phyloP scores from a whole-genome alignment of 306 rosid genomes.

The Trifolium pratense region DNA sequence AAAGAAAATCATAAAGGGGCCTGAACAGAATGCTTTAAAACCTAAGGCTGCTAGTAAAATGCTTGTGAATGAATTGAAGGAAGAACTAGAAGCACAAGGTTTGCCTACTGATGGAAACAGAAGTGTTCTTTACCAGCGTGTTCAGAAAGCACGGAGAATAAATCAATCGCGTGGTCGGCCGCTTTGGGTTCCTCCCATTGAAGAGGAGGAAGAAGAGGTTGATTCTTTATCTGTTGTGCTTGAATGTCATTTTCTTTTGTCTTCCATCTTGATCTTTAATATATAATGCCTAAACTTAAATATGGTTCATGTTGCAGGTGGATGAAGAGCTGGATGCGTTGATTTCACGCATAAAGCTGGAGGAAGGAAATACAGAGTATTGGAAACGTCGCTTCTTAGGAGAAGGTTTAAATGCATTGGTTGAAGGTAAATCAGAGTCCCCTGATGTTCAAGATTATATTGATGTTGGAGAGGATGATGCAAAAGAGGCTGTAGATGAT shows the following conservation, averaged over 20 bases:
- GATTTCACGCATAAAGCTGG: slow-evolving; percentile 76
- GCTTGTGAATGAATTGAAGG: slow-evolving; percentile 88
- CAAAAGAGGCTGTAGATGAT: slow-evolving; percentile 77
- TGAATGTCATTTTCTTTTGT: slow-evolving; percentile 32
- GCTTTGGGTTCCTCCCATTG: slow-evolving; percentile 97
- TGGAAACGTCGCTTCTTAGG: slow-evolving; percentile 95
- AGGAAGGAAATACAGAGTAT: slow-evolving; percentile 93
- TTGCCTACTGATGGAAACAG: slow-evolving; percentile 94
- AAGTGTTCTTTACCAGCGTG: slow-evolving; percentile 98
- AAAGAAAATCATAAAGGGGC: slow-evolving; percentile 85
- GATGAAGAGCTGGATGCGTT: slow-evolving; percentile 92
- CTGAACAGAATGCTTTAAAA: slow-evolving; percentile 77
- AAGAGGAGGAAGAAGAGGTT: slow-evolving; percentile 96
- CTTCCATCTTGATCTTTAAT: slow-evolving; percentile 7
- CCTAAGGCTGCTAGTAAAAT: slow-evolving; percentile 99
- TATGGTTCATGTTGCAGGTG: slow-evolving; percentile 58
- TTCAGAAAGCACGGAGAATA: slow-evolving; percentile 98
- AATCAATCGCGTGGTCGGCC: slow-evolving; percentile 98
- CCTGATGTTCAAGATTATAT: slow-evolving; percentile 59
- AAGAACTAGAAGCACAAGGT: slow-evolving; percentile 94
- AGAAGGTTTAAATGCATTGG: slow-evolving; percentile 61
- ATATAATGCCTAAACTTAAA: slow-evolving; percentile 37
- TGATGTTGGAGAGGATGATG: slow-evolving; percentile 62
- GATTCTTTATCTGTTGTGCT: slow-evolving; percentile 22
- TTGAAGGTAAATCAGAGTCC: slow-evolving; percentile 49